These are phyloP conservation scores for Calonectria crousiana DNA, from an alignment of 2,329 filamentous ascomycete species.

Conservation along the genomic window DNA sequence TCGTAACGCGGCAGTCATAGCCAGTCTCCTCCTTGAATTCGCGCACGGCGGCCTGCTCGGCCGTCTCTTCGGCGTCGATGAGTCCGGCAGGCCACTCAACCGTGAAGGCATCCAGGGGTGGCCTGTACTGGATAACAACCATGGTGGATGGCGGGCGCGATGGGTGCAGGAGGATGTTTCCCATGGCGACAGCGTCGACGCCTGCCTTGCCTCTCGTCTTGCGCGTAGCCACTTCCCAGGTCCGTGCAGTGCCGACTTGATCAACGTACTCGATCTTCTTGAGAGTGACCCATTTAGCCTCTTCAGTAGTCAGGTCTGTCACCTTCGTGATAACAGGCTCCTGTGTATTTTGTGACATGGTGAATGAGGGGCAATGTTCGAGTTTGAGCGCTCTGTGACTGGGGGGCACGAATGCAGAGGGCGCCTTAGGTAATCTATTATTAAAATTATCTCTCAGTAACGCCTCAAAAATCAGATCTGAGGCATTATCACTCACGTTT, in stretches of 20 bases:
- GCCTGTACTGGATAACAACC: constrained; percentile 43
- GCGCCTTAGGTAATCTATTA: background rate
- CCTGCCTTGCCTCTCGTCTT: constrained; percentile 42
- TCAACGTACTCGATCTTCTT: constrained; percentile 45
- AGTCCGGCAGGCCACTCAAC: constrained; percentile 44
- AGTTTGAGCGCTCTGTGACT: background rate
- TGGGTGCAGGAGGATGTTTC: constrained; percentile 41
- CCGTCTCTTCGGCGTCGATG: constrained; percentile 41
- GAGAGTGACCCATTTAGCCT: constrained; percentile 43
- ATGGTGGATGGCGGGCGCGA: constrained; percentile 43
- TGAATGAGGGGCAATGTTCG: background rate
- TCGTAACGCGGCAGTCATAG: constrained; percentile 38
- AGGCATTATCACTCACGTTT: background rate
- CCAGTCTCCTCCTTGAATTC: constrained; percentile 45
- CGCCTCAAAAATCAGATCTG: background rate
- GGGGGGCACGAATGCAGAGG: background rate
- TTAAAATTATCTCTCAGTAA: background rate
- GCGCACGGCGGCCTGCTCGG: constrained; percentile 40
- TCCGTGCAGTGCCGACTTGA: constrained; percentile 40
- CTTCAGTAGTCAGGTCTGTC: constrained; percentile 36
- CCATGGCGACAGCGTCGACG: constrained; percentile 44
- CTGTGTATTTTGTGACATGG: constrained; percentile 23
- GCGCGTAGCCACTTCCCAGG: constrained; percentile 43
- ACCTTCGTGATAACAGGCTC: constrained; percentile 41
- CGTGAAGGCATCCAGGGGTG: constrained; percentile 42